Conservation (phyloP, 2,329 filamentous ascomycete genomes). For the Cladophialophora carrionii region DNA sequence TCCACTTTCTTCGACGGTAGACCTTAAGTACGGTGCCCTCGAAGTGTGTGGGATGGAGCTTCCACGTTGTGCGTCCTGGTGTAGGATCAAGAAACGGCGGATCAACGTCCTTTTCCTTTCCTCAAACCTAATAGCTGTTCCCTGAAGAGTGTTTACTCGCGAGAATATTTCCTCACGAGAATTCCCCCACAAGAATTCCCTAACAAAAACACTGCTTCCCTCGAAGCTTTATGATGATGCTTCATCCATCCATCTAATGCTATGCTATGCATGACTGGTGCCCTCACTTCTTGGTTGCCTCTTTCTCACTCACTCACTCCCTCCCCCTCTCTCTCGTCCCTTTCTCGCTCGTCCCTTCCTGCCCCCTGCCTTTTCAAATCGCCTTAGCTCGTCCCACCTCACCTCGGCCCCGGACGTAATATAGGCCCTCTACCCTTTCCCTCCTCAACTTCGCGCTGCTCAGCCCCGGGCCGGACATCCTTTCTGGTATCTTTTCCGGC, state of each 20-base stretch:
- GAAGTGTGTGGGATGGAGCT: too few relatives aligned
- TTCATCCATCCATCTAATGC: too few relatives aligned
- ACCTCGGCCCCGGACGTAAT: background rate
- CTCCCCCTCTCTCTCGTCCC: too few relatives aligned
- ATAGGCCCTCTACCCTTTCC: background rate
- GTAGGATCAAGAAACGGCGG: too few relatives aligned
- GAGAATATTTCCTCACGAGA: background rate
- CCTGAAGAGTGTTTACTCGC: background rate
- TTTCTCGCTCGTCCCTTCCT: background rate
- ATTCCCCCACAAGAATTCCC: too few relatives aligned
- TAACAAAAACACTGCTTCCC: too few relatives aligned
- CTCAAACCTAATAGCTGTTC: too few relatives aligned
- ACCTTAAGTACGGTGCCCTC: too few relatives aligned
- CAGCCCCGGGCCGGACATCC: slow-evolving; percentile 5
- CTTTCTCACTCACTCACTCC: background rate
- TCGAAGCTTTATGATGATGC: background rate
- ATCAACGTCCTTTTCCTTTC: too few relatives aligned
- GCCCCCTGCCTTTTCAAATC: background rate
- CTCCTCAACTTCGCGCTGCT: background rate
- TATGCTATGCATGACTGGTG: too few relatives aligned
- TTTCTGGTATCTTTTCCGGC: slow-evolving; percentile 10
- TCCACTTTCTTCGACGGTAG: too few relatives aligned
- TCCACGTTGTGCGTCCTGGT: too few relatives aligned
- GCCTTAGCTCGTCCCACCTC: background rate
- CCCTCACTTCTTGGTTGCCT: background rate